Base-by-base conservation (phyloP, 2,329 filamentous ascomycete genomes). In the Thielaviopsis cerberus region DNA sequence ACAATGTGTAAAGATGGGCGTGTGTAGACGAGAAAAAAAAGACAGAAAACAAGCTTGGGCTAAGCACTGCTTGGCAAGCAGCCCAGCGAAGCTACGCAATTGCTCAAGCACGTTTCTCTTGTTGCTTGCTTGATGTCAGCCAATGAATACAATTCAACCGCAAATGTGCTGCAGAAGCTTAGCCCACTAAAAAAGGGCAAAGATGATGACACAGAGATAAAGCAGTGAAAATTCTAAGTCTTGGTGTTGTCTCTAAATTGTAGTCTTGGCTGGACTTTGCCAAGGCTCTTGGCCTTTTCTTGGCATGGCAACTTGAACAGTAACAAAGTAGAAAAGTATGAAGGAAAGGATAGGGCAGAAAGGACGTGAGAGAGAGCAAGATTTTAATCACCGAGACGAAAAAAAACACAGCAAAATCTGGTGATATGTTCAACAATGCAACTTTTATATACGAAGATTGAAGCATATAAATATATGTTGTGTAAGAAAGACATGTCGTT, bases 201-300 rank as follows among this genome's bases (percentile, higher is more conserved):
- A 34, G 23, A 50, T 20, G 54, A 23, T 4, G 54, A 17, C 5
- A 52, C 37, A 11, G 22, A 27, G 45, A 56, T 52, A 26, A 51
- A 53, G n/a, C 26, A 55, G 34, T 15, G 15, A 48, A 10, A 26
- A 51, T 26, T 54, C 22, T 27, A 6, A 30, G 6, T 30, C n/a
- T 41, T 37, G 24, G 45, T 55, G 54, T 15, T 51, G 54, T 51
- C 48, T 37, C 23, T 55, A 58, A 45, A 62, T 54, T 50, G 48
- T 57, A 53, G 57, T 48, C 48, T 57, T 54, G 55, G 50, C 48
- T 56, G 51, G 53, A 20, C 56, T 55, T n/a, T 61, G 41, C 41
- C 41, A 48, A 48, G 41, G 41, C 41, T 48, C 41, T 48, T 48
- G 41, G 41, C 41, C 41, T 20, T 17, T 48, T 17, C 41, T 48